A percentile compares a stretch with the other conserved stretches of the same genome.
phyloP scores from a whole-genome alignment of 805 yeast species.

The Ogataea philodendri region DNA sequence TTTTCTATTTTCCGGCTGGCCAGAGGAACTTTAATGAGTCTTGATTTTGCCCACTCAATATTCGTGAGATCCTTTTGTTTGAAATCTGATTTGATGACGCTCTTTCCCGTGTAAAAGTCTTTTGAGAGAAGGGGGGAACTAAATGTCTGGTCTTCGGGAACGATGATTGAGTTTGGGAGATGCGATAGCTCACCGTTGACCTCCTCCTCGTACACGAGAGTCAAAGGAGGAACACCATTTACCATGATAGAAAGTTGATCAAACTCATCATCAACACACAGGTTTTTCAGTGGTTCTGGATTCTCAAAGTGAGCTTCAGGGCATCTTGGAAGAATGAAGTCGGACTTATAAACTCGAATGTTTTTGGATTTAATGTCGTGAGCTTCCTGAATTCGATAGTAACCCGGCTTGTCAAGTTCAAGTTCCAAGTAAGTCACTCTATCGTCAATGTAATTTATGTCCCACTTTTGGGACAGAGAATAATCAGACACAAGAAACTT shows the following conservation, averaged over 20 bases:
- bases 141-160: slow-evolving; percentile 46
- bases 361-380: slow-evolving; percentile 56
- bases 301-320: slow-evolving; percentile 64
- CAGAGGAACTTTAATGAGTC: slow-evolving; percentile 28
- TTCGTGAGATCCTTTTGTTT: slow-evolving; percentile 37
- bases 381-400: slow-evolving; percentile 68
- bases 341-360: slow-evolving; percentile 57
- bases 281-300: slow-evolving; percentile 35
- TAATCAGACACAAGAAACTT: slow-evolving; percentile 31
- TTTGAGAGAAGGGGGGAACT: slow-evolving; percentile 47
- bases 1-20: slow-evolving; percentile 28
- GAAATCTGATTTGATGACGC: slow-evolving; percentile 22
- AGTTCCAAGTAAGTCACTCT: slow-evolving; percentile 59
- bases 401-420: slow-evolving; percentile 69
- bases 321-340: slow-evolving; percentile 68
- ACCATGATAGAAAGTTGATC: slow-evolving; percentile 46
- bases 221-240: slow-evolving; percentile 77
- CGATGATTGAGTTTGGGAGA: slow-evolving; percentile 29
- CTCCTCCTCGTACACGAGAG: slow-evolving; percentile 52
- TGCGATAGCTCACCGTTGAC: slow-evolving; percentile 32
- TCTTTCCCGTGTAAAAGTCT: slow-evolving; percentile 28
- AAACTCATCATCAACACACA: slow-evolving; percentile 65
- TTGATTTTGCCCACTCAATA: slow-evolving; percentile 37
- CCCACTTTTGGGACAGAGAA: slow-evolving; percentile 22
- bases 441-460: slow-evolving; percentile 30